A percentile compares a stretch with the other conserved stretches of the same genome.
Conservation (phyloP, 1,139 yeast species). For the Saccharomyces hybrid region DNA sequence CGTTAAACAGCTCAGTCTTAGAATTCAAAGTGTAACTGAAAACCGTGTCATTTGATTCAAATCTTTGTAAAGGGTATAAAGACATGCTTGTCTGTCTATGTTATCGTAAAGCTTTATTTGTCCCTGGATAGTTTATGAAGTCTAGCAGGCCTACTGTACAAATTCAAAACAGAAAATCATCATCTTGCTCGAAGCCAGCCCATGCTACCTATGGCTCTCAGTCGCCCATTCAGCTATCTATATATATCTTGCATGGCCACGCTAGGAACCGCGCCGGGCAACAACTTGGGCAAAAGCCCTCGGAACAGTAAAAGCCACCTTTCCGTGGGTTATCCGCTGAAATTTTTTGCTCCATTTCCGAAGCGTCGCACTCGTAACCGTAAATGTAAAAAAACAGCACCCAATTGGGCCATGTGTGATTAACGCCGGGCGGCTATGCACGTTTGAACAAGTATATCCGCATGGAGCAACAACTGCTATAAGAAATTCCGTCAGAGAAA, state of each 20-base stretch:
- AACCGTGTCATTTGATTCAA: conserved; percentile 8
- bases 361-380: background rate
- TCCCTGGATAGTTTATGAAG: background rate
- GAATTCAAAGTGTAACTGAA: background rate
- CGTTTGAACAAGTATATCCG: background rate
- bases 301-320: conserved; percentile 1
- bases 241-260: background rate
- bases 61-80: conserved; percentile 6
- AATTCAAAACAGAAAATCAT: background rate
- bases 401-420: background rate
- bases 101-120: background rate
- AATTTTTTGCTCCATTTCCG: background rate
- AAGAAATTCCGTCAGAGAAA: background rate
- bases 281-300: background rate
- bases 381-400: background rate
- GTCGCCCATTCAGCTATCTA: background rate
- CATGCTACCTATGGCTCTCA: background rate
- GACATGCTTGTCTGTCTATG: conserved; percentile 5
- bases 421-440: background rate
- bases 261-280: background rate
- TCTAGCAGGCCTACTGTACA: background rate
- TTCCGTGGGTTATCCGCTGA: background rate
- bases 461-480: background rate
- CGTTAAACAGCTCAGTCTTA: background rate
- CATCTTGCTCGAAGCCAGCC: background rate